These are phyloP conservation scores for Dittrichia graveolens DNA, from an alignment of 129 eudicot species.

Conservation along the genomic window DNA sequence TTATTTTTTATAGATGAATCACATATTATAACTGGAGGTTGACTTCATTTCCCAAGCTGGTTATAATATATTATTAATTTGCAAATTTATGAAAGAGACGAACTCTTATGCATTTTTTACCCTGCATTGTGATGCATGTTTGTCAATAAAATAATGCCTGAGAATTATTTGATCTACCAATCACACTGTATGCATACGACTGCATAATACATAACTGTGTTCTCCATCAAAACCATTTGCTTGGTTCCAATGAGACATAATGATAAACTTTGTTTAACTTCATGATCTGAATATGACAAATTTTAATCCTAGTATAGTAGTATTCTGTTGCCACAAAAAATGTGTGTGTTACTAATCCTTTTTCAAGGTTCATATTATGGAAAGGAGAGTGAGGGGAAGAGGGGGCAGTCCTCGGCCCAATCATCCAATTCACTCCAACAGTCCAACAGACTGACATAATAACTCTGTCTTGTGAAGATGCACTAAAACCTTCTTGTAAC, in stretches of 20 bases:
- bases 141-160: neutral
- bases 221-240: constrained; percentile 10
- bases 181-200: neutral
- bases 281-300: neutral
- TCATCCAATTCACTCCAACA: neutral
- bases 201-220: neutral
- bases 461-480: constrained; percentile 1
- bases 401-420: constrained; percentile 21
- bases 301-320: neutral
- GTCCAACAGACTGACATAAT: neutral
- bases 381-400: constrained; percentile 20
- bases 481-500: neutral
- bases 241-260: neutral
- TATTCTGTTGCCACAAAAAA: neutral
- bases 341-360: constrained; percentile 16
- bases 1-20: neutral
- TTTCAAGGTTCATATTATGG: constrained; percentile 19
- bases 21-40: neutral
- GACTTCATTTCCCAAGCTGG: neutral
- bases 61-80: neutral
- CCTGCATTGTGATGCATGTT: neutral
- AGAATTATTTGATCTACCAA: neutral
- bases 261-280: neutral
- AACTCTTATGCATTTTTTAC: neutral
- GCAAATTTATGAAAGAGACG: neutral